Base-by-base conservation (phyloP, 306 rosid species). In the Neltuma alba region DNA sequence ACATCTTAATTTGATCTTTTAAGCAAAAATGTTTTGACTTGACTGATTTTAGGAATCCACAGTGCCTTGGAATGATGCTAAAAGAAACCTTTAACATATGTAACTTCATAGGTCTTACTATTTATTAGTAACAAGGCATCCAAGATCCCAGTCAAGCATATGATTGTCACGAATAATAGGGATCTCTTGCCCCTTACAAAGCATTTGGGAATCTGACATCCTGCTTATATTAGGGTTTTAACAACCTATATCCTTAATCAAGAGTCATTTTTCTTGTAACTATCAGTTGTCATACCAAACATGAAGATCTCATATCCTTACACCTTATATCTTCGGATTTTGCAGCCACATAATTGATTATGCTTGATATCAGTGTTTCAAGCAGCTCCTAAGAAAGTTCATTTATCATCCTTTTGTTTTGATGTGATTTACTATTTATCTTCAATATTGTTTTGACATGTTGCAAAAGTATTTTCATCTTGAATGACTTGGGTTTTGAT, bases 361-460 rank as follows among this genome's bases (percentile, higher is more conserved):
- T 12, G 20, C n/a, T 9, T 9, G 63, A 3, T 28, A 27, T 27
- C 20, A 28, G 34, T 52, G 10, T 20, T 25, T 60, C 9, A 21
- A 60, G 37, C 20, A 60, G 65, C 65, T 60, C 37, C n/a, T 37
- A 57, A 14, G 76, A 79, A 71, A 52, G 48, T 71, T 33, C 2
- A 23, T 12, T 38, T 52, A 52, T 25, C 38, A 79, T n/a, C n/a
- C n/a, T 79, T 41, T 78, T 73, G 75, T 31, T 67, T 18, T 70
- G 13, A 14, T 60, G 65, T 69, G 66, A 41, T 58, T 30, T 61
- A 50, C 55, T 27, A 48, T 28, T 74, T 66, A 54, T 5, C 45
- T 62, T 38, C 34, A 57, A 63, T 45, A 21, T 13, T n/a, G 42
- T 65, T 76, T 42, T 7, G 42, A 33, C 70, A 23, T 20, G 31